phyloP scores from a whole-genome alignment of 345 rosid species.

The Brassica rapa region DNA sequence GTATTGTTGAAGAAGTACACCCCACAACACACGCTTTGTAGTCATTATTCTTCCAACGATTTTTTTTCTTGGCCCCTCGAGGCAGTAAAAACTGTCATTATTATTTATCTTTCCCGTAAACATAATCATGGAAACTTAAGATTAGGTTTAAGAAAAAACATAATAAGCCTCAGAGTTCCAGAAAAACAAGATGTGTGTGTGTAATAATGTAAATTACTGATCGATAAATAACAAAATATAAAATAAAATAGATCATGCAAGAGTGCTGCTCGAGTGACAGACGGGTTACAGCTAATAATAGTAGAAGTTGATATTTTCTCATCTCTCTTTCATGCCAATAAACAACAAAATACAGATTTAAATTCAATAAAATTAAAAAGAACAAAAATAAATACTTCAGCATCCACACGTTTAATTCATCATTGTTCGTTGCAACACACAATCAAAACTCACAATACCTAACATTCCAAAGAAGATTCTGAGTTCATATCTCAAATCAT shows the following conservation, averaged over 20 bases:
- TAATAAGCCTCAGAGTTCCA: slow-evolving; percentile 26
- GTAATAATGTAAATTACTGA: slow-evolving; percentile 8
- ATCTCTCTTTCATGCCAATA: slow-evolving; percentile 52
- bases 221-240: not conserved
- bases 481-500: slow-evolving; percentile 12
- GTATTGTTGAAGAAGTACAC: slow-evolving; percentile 35
- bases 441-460: slow-evolving; percentile 19
- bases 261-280: slow-evolving; percentile 95
- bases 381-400: not conserved
- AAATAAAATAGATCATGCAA: slow-evolving; percentile 77
- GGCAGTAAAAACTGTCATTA: slow-evolving; percentile 26
- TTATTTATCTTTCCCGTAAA: slow-evolving; percentile 39
- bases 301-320: slow-evolving; percentile 42
- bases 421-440: slow-evolving; percentile 47
- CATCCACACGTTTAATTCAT: slow-evolving; percentile 39
- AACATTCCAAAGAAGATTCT: slow-evolving; percentile 29
- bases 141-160: slow-evolving; percentile 21
- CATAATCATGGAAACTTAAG: slow-evolving; percentile 27
- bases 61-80: slow-evolving; percentile 23
- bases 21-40: slow-evolving; percentile 43
- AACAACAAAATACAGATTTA: slow-evolving; percentile 46
- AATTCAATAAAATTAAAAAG: slow-evolving; percentile 18
- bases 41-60: slow-evolving; percentile 43
- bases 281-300: slow-evolving; percentile 75
- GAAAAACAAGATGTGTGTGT: slow-evolving; percentile 21